A percentile compares a stretch with the other conserved stretches of the same genome.
Evolutionary conservation across 2,329 filamentous ascomycete genomes (phyloP).

Genomic region (Sporothrix humicola): DNA sequence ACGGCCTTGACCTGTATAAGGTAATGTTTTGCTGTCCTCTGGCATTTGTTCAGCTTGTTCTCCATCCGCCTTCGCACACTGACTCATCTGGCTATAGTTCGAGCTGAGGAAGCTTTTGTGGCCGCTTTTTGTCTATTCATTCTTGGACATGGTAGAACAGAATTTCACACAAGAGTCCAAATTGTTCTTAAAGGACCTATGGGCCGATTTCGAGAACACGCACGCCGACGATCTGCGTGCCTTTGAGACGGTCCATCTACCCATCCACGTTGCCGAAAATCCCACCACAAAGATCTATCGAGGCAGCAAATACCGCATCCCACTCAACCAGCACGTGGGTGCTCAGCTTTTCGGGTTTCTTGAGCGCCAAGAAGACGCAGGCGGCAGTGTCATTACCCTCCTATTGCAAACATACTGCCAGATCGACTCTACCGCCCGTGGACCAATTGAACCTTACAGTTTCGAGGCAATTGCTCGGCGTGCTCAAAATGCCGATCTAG

Average conservation of each 20-base stretch:
- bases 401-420: slow-evolving; percentile 69
- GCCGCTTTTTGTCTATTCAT: slow-evolving; percentile 94
- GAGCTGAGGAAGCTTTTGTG: slow-evolving; percentile 88
- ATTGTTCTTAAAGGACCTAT: slow-evolving; percentile 72
- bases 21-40: slow-evolving; percentile 50
- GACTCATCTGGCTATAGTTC: slow-evolving; percentile 57
- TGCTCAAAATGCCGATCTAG: slow-evolving; percentile 65
- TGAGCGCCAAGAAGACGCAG: slow-evolving; percentile 82
- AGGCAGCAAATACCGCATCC: slow-evolving; percentile 85
- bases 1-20: slow-evolving; percentile 93
- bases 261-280: slow-evolving; percentile 80
- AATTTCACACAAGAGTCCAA: slow-evolving; percentile 75
- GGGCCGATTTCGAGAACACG: slow-evolving; percentile 71
- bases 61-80: not conserved
- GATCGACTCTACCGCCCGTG: slow-evolving; percentile 63
- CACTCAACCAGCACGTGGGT: slow-evolving; percentile 84
- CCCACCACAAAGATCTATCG: slow-evolving; percentile 79
- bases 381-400: slow-evolving; percentile 77
- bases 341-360: slow-evolving; percentile 85
- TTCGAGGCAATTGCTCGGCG: slow-evolving; percentile 65
- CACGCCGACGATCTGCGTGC: slow-evolving; percentile 80
- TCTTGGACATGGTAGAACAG: slow-evolving; percentile 76
- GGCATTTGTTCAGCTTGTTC: too few relatives aligned
- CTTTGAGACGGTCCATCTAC: slow-evolving; percentile 74
- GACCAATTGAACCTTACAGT: slow-evolving; percentile 68